Evolutionary conservation across 805 yeast genomes (phyloP), one percentile per base, ranked within the genome.

Genomic region (Saturnispora quitensis): DNA sequence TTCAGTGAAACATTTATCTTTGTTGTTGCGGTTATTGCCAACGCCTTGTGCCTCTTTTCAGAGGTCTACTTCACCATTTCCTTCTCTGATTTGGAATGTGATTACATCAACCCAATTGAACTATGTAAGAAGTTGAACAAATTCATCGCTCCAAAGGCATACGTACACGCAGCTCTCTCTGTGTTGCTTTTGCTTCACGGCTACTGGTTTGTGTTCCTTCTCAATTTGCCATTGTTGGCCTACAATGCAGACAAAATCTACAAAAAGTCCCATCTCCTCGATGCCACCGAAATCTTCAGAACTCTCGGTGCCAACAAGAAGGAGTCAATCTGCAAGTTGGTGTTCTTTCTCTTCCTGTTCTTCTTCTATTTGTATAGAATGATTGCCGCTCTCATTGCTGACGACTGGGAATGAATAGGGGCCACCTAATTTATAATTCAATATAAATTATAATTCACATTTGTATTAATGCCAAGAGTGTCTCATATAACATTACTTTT

Each of bases 281-380:
- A 93, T 69, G 98, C 98, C 53, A 91, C 99, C 43, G 97, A 91
- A 70, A 93, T 91, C 63, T 93, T 93, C 73, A 81, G 98, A 74
- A 90, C 97, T 42, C 78, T 91, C 64, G 79, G 88, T 61, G 87
- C 85, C 65, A 96, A 90, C 74, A 91, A 93, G 80, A 86, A 85
- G 68, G 98, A 90, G 72, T 78, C 89, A 55, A 89, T 90, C 66
- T 71, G 87, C 68, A 91, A 91, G 70, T 78, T 93, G 61, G 97
- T 93, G 10, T 89, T 88, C 80, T 91, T 89, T 68, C 76, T 91
- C 62, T 69, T 88, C 64, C 74, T 91, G 85, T 93, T 93, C 80
- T 91, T 93, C 84, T 89, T 79, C 77, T 91, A 89, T 77, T 79
- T 91, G 64, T 91, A 90, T 78, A 82, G 95, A 74, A 89, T 90